Evolutionary conservation across 768 basidiomycete species (phyloP).

Genomic region (Leucosporidium yakuticum): DNA sequence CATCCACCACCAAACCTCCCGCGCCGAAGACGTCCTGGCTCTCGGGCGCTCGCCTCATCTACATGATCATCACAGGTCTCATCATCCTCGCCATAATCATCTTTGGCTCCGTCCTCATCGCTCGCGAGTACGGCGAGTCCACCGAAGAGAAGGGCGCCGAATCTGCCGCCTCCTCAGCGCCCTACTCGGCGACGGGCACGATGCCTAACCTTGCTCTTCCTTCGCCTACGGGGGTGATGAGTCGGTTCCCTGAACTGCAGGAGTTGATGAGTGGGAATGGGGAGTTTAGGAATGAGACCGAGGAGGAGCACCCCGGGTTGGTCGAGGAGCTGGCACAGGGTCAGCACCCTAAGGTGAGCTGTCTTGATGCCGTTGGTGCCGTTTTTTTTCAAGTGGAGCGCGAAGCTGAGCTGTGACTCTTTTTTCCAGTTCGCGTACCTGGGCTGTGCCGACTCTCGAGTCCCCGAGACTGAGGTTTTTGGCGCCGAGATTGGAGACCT

Average conservation of each 20-base stretch:
- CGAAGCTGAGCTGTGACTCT: neutral
- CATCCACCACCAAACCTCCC: too few species aligned
- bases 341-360: conserved; percentile 12
- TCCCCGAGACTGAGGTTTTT: conserved; percentile 7
- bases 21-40: too few species aligned
- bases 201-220: conserved; percentile 2
- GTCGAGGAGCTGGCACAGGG: conserved; percentile 10
- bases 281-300: conserved; percentile 4
- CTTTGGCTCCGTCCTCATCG: too few species aligned
- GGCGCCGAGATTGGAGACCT: conserved; percentile 13
- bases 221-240: conserved; percentile 1
- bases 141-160: too few species aligned
- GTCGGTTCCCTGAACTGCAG: conserved; percentile 19
- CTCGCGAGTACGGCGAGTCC: too few species aligned
- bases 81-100: too few species aligned
- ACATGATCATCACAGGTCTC: too few species aligned
- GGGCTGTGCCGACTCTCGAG: conserved; percentile 24
- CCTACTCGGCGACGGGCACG: neutral
- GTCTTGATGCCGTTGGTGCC: too few species aligned
- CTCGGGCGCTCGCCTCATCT: too few species aligned
- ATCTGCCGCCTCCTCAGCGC: too few species aligned
- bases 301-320: neutral
- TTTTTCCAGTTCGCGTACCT: conserved; percentile 11
- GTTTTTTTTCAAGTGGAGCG: too few species aligned
- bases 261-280: conserved; percentile 10